phyloP scores from a whole-genome alignment of 148 eudicot genomes.

The Vaccinium darrowii region DNA sequence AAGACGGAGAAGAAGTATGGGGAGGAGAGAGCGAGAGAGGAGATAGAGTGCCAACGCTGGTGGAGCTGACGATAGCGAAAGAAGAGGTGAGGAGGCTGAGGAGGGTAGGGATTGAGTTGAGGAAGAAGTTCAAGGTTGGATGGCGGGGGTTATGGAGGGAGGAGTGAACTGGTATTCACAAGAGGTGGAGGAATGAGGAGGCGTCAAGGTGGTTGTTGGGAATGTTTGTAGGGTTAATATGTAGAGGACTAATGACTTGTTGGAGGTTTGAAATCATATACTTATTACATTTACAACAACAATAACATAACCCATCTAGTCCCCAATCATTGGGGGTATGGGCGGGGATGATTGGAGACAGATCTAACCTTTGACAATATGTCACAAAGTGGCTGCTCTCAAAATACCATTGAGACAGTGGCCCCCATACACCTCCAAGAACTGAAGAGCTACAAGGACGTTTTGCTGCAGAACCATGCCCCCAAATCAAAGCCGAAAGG shows the following conservation, averaged over 20 bases:
- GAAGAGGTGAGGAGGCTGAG: constrained; percentile 70
- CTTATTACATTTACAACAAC: neutral
- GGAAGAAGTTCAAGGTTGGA: constrained; percentile 75
- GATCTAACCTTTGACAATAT: too few relatives aligned
- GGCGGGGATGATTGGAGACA: too few relatives aligned
- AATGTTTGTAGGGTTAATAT: constrained; percentile 81
- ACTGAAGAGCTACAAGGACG: too few relatives aligned
- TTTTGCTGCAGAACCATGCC: too few relatives aligned
- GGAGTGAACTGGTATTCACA: constrained; percentile 91
- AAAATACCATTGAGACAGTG: too few relatives aligned
- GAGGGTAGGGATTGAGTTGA: constrained; percentile 55
- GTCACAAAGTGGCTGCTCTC: too few relatives aligned
- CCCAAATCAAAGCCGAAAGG: too few relatives aligned
- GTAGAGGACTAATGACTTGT: constrained; percentile 88
- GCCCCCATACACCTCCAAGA: too few relatives aligned
- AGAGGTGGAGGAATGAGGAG: constrained; percentile 81
- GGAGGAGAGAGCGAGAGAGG: constrained; percentile 15
- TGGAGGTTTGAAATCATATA: constrained; percentile 57
- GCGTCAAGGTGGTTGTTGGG: constrained; percentile 67
- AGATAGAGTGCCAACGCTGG: constrained; percentile 51
- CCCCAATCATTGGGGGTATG: too few relatives aligned
- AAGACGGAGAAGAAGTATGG: constrained; percentile 31
- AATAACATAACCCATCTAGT: neutral
- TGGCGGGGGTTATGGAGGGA: constrained; percentile 90
- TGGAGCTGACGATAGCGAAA: constrained; percentile 56